These are phyloP conservation scores for Rosa hybrid DNA, from an alignment of 331 rosid genomes.

Conservation along the genomic window DNA sequence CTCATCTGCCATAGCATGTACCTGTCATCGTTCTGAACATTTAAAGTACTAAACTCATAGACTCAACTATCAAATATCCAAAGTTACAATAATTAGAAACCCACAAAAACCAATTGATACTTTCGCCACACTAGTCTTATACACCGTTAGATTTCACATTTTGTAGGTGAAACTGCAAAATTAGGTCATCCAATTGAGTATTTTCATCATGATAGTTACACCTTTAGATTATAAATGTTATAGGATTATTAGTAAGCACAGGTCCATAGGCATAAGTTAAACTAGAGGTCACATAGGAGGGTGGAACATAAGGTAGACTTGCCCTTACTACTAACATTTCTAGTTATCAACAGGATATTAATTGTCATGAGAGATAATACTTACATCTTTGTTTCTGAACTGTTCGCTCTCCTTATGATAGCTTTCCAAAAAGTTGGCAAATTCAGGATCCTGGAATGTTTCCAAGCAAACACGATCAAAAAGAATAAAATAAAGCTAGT, in stretches of 20 bases:
- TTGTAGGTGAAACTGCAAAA: not conserved
- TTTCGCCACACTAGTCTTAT: not conserved
- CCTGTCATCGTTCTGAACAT: not conserved
- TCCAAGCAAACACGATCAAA: constrained; percentile 27
- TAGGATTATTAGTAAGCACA: not conserved
- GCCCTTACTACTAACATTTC: not conserved
- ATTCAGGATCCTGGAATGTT: constrained; percentile 65
- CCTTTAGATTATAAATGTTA: not conserved
- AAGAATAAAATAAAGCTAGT: constrained; percentile 16
- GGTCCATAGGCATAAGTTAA: not conserved
- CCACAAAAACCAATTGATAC: not conserved
- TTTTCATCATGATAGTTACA: not conserved
- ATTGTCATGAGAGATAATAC: constrained; percentile 31
- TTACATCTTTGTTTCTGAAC: constrained; percentile 57
- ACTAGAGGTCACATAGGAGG: not conserved
- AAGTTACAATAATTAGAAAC: not conserved
- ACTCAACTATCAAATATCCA: not conserved
- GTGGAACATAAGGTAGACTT: not conserved
- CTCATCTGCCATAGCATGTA: not conserved
- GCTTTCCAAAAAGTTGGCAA: constrained; percentile 55
- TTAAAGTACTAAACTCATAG: not conserved
- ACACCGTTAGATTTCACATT: not conserved
- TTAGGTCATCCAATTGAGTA: not conserved
- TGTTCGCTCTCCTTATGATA: constrained; percentile 34
- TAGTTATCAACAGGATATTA: not conserved